Conservation (phyloP, 2,329 filamentous ascomycete species). For the Cordyceps cicadae region DNA sequence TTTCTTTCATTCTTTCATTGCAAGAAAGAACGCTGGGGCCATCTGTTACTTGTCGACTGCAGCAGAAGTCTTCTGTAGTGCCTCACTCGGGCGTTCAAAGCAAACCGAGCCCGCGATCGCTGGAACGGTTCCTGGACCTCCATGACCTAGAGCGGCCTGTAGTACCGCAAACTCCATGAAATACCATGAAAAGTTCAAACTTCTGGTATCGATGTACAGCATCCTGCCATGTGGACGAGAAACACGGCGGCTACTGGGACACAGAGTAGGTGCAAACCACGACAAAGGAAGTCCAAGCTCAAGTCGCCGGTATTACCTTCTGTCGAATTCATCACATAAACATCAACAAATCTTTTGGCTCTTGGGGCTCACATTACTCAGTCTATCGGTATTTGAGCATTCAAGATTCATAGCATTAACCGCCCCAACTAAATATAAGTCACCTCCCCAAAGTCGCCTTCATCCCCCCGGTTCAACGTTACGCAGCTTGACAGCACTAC, state of each 20-base stretch:
- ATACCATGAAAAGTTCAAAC: too few relatives aligned
- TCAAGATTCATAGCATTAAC: neutral
- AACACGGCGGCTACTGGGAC: neutral
- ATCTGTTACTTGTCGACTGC: too few relatives aligned
- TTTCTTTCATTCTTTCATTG: too few relatives aligned
- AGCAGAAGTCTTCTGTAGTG: too few relatives aligned
- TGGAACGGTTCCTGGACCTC: neutral
- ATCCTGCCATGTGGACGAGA: neutral
- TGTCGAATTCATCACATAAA: neutral
- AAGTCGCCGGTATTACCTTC: neutral
- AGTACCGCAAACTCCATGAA: too few relatives aligned
- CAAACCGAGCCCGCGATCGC: too few relatives aligned
- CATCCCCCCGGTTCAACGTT: neutral
- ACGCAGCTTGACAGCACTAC: neutral
- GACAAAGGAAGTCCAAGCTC: neutral
- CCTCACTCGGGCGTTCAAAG: too few relatives aligned
- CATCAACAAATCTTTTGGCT: too few relatives aligned
- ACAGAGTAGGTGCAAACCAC: constrained; percentile 6
- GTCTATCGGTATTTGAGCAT: neutral
- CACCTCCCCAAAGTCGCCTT: too few relatives aligned
- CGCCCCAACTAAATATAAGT: too few relatives aligned
- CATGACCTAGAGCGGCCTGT: too few relatives aligned
- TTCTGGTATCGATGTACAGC: neutral
- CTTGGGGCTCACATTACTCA: neutral
- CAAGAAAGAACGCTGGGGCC: too few relatives aligned